phyloP scores from a whole-genome alignment of 1,284 basidiomycete genomes.

The Phenoliferia sp. region DNA sequence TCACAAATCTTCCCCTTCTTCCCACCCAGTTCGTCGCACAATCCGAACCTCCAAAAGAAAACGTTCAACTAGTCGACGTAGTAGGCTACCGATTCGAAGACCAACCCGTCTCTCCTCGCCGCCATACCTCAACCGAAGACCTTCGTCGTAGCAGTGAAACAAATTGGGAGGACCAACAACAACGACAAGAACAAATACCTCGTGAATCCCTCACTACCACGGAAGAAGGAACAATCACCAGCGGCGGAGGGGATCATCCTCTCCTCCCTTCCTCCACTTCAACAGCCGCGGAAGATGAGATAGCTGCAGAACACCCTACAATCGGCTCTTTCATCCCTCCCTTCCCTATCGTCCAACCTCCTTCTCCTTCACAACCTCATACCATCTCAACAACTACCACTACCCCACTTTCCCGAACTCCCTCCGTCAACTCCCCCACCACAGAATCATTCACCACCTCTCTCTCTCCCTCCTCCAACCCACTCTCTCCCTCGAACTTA shows the following conservation, averaged over 20 bases:
- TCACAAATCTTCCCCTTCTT: background rate
- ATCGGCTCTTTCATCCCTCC: background rate
- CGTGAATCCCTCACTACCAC: background rate
- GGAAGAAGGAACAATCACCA: background rate
- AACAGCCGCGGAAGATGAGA: background rate
- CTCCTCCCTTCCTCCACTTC: too few species aligned
- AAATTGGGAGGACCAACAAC: too few species aligned
- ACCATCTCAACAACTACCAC: background rate
- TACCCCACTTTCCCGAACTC: background rate
- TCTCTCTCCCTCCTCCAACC: background rate
- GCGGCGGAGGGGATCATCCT: too few species aligned
- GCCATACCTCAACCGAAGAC: background rate
- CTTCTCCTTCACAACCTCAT: too few species aligned
- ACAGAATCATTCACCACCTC: background rate
- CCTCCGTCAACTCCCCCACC: background rate
- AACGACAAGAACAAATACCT: too few species aligned
- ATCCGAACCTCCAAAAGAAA: constrained; percentile 22
- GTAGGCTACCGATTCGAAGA: constrained; percentile 9
- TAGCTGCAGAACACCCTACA: background rate
- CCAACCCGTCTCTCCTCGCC: background rate
- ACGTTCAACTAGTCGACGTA: constrained; percentile 22
- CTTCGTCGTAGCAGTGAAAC: background rate
- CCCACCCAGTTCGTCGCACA: constrained; percentile 23
- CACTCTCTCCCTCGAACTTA: too few species aligned
- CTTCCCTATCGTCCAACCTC: background rate